These are phyloP conservation scores for Pharus latifolius DNA, from an alignment of 176 grass and related monocot genomes.

Conservation along the genomic window DNA sequence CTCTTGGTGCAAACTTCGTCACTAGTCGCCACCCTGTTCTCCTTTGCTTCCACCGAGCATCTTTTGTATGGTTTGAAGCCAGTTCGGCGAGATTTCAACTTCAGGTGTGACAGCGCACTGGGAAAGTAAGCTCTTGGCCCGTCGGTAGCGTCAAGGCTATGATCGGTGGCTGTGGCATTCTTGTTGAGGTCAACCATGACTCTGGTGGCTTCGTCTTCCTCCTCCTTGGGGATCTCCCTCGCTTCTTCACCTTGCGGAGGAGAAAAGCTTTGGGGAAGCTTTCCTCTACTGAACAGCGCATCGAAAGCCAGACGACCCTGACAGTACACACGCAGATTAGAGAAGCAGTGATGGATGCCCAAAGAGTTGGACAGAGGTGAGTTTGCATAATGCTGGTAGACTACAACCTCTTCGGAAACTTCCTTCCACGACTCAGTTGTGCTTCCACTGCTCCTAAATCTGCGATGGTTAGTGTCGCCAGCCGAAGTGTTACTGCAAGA, in stretches of 20 bases:
- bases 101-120: slow-evolving; percentile 28
- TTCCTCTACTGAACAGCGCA: slow-evolving; percentile 75
- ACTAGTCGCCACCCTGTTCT: slow-evolving; percentile 34
- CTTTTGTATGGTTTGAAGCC: slow-evolving; percentile 97
- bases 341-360: slow-evolving; percentile 35
- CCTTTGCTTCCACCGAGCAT: slow-evolving; percentile 79
- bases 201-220: slow-evolving; percentile 16
- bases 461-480: slow-evolving; percentile 52
- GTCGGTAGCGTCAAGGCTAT: slow-evolving; percentile 18
- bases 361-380: slow-evolving; percentile 22
- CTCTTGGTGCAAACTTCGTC: slow-evolving; percentile 68
- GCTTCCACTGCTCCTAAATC: slow-evolving; percentile 66
- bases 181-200: slow-evolving; percentile 59
- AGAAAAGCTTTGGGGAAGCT: slow-evolving; percentile 92
- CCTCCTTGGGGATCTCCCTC: slow-evolving; percentile 23
- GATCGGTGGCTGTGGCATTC: slow-evolving; percentile 11
- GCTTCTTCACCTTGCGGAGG: slow-evolving; percentile 35
- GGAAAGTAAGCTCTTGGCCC: slow-evolving; percentile 23
- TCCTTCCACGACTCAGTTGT: slow-evolving; percentile 81
- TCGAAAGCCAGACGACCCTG: slow-evolving; percentile 95
- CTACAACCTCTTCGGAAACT: slow-evolving; percentile 87
- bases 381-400: slow-evolving; percentile 18
- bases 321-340: slow-evolving; percentile 56
- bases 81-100: slow-evolving; percentile 57
- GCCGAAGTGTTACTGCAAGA: slow-evolving; percentile 52